phyloP scores from a whole-genome alignment of 768 basidiomycete genomes.

The Russula emetica region DNA sequence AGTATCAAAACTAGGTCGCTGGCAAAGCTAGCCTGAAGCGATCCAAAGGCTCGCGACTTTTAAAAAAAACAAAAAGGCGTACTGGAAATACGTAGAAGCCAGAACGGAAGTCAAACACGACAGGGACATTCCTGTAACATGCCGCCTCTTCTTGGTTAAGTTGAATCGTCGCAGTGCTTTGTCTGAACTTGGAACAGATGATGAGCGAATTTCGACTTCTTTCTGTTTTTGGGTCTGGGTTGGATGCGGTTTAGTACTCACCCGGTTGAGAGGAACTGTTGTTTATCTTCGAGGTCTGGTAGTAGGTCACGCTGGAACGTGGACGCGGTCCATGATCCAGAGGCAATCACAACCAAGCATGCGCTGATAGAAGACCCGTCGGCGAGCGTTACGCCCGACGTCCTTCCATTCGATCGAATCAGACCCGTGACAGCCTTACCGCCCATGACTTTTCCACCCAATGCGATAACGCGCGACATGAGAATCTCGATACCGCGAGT shows the following conservation, averaged over 20 bases:
- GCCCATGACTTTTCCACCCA: conserved; percentile 56
- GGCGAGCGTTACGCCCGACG: conserved; percentile 56
- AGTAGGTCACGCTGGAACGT: conserved; percentile 53
- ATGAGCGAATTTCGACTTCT: neutral
- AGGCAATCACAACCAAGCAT: conserved; percentile 62
- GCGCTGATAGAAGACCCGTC: conserved; percentile 55
- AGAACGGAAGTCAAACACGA: conserved; percentile 65
- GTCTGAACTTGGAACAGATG: conserved; percentile 43
- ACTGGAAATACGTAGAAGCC: conserved; percentile 87
- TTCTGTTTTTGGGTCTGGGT: neutral
- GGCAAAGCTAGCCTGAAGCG: neutral
- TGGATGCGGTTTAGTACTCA: conserved; percentile 33
- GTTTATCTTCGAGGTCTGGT: conserved; percentile 42
- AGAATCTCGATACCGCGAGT: conserved; percentile 56
- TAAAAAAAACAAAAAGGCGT: conserved; percentile 27
- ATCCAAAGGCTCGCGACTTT: neutral
- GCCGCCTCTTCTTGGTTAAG: conserved; percentile 66
- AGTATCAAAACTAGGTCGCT: neutral
- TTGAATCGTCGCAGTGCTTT: conserved; percentile 72
- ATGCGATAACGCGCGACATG: conserved; percentile 49
- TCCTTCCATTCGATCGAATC: conserved; percentile 39
- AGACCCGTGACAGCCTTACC: conserved; percentile 57
- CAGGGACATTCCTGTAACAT: conserved; percentile 56
- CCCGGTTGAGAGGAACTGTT: conserved; percentile 73
- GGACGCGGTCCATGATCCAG: conserved; percentile 84